A percentile compares a stretch with the other conserved stretches of the same genome.
Evolutionary conservation across 2,329 filamentous ascomycete genomes (phyloP).

Genomic region (Scedosporium dehoogii): DNA sequence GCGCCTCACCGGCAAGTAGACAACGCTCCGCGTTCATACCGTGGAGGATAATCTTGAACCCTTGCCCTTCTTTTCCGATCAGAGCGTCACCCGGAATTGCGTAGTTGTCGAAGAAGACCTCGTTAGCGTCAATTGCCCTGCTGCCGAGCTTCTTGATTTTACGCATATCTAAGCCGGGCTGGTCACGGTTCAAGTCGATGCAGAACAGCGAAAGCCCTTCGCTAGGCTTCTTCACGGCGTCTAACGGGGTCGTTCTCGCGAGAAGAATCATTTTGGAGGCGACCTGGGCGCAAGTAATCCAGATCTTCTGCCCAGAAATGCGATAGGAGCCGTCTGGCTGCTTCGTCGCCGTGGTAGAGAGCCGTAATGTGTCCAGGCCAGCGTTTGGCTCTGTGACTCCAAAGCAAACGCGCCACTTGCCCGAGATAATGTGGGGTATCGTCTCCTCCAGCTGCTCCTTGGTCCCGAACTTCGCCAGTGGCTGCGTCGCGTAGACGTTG

Average conservation of each 20-base stretch:
- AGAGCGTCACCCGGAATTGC: constrained; percentile 51
- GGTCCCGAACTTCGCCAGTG: constrained; percentile 63
- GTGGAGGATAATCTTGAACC: constrained; percentile 70
- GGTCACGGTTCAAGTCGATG: constrained; percentile 57
- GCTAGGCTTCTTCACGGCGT: constrained; percentile 58
- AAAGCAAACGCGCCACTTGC: constrained; percentile 65
- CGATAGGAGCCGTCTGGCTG: constrained; percentile 47
- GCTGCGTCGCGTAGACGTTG: constrained; percentile 67
- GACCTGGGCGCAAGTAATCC: constrained; percentile 80
- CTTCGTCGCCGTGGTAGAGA: constrained; percentile 54
- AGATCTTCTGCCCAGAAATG: constrained; percentile 74
- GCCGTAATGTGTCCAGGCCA: constrained; percentile 65
- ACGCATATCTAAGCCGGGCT: constrained; percentile 53
- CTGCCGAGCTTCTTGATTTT: constrained; percentile 82
- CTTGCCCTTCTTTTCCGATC: constrained; percentile 63
- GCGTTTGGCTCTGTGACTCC: constrained; percentile 79
- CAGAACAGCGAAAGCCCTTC: constrained; percentile 73
- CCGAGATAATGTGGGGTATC: constrained; percentile 62
- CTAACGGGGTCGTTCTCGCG: constrained; percentile 61
- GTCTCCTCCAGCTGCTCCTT: constrained; percentile 51
- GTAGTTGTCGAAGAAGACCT: constrained; percentile 81
- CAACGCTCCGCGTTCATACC: constrained; percentile 75
- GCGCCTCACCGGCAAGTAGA: constrained; percentile 66
- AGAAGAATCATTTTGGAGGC: constrained; percentile 76
- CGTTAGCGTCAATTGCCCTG: constrained; percentile 71